Conservation (phyloP, 441 rosid species). For the Gossypium trilobum region DNA sequence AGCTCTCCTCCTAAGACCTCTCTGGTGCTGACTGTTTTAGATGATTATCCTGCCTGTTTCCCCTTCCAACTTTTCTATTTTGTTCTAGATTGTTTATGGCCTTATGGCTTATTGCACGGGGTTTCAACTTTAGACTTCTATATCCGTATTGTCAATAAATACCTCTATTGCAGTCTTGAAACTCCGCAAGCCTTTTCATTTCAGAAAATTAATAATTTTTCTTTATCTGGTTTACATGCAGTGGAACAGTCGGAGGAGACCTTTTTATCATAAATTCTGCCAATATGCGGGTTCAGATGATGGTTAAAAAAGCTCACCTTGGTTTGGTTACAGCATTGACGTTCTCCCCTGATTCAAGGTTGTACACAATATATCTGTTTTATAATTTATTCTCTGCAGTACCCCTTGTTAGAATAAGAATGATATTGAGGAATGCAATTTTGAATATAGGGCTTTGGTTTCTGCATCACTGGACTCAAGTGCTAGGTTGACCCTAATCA, state of each 20-base stretch:
- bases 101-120: background rate
- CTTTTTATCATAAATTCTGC: conserved; percentile 44
- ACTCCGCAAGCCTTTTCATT: background rate
- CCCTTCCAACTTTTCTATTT: background rate
- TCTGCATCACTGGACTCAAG: conserved; percentile 91
- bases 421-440: conserved; percentile 16
- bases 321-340: conserved; percentile 72
- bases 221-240: conserved; percentile 25
- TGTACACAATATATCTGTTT: conserved; percentile 7
- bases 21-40: background rate
- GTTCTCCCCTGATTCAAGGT: conserved; percentile 90
- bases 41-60: conserved; percentile 2
- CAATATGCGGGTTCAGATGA: conserved; percentile 34
- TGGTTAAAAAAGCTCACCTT: conserved; percentile 63
- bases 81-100: background rate
- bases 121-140: background rate
- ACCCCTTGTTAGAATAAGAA: background rate
- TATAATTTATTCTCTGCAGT: background rate
- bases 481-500: conserved; percentile 60
- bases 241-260: conserved; percentile 72
- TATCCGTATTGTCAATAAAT: conserved; percentile 7
- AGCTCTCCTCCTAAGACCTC: background rate
- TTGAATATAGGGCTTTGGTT: conserved; percentile 55
- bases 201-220: background rate
- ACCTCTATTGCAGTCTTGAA: background rate